Conservation (phyloP, 805 yeast genomes). For the Nakazawaea peltata region DNA sequence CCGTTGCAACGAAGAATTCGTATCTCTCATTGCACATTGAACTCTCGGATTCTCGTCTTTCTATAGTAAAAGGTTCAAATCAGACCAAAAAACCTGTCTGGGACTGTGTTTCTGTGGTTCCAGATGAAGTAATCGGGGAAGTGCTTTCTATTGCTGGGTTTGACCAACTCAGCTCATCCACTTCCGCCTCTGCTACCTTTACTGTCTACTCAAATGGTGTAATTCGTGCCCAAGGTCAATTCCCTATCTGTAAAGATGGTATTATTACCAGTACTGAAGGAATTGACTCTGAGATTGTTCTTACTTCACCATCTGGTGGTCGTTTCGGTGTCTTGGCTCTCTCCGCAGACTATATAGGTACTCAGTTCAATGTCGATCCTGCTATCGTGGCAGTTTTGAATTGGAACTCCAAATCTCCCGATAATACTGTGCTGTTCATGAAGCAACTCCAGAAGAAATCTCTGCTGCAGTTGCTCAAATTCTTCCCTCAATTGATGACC, state of each 20-base stretch:
- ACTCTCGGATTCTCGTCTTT: conserved; percentile 40
- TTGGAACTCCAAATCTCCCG: conserved; percentile 37
- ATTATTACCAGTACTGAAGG: conserved; percentile 28
- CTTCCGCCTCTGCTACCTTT: conserved; percentile 19
- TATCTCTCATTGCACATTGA: conserved; percentile 47
- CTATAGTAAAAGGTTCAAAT: conserved; percentile 63
- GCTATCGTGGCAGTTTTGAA: conserved; percentile 46
- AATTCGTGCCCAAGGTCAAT: conserved; percentile 48
- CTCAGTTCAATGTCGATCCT: conserved; percentile 48
- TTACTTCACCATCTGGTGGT: conserved; percentile 33
- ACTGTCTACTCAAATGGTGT: conserved; percentile 57
- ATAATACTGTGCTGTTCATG: conserved; percentile 40
- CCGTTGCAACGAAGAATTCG: conserved; percentile 21
- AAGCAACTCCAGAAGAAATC: conserved; percentile 45
- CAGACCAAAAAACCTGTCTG: conserved; percentile 43
- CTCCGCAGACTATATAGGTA: conserved; percentile 62
- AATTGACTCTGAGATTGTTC: conserved; percentile 15
- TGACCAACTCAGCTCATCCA: not conserved
- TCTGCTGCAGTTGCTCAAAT: conserved; percentile 43
- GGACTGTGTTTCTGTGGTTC: conserved; percentile 67
- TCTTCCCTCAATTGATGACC: conserved; percentile 49
- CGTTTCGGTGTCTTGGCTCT: conserved; percentile 39
- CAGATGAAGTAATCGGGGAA: conserved; percentile 70
- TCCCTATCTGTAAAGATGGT: conserved; percentile 26
- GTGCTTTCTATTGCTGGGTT: conserved; percentile 47